phyloP scores from a whole-genome alignment of 495 filamentous ascomycete species.

The Neohortaea acidophila region DNA sequence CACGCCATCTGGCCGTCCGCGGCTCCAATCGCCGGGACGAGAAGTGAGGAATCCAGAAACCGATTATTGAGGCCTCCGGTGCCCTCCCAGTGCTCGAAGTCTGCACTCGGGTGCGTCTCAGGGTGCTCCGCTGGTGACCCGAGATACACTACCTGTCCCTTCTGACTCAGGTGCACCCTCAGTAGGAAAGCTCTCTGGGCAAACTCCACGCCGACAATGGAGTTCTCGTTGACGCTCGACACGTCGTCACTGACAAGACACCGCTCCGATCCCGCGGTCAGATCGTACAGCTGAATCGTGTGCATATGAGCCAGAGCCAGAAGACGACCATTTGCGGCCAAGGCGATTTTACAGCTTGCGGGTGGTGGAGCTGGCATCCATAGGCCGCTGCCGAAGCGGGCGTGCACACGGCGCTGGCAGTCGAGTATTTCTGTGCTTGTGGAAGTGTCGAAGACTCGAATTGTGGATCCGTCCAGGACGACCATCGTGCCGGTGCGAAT shows the following conservation, averaged over 20 bases:
- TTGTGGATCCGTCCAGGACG: conserved; percentile 10
- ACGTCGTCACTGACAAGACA: conserved; percentile 8
- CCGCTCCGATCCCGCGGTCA: conserved; percentile 5
- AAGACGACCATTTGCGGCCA: conserved; percentile 10
- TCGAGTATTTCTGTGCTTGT: neutral
- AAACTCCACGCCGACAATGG: conserved; percentile 15
- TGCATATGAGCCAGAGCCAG: conserved; percentile 14
- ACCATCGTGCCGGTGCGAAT: conserved; percentile 3
- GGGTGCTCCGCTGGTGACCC: conserved; percentile 2
- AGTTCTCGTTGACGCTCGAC: conserved; percentile 8
- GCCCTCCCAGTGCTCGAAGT: conserved; percentile 10
- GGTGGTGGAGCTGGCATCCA: conserved; percentile 10
- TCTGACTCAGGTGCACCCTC: conserved; percentile 9
- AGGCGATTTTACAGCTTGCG: conserved; percentile 7
- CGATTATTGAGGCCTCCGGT: conserved; percentile 4
- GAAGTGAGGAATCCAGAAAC: conserved; percentile 10
- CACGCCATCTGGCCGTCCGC: neutral
- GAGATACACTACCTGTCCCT: conserved; percentile 16
- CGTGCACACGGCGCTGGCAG: conserved; percentile 8
- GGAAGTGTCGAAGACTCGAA: conserved; percentile 13
- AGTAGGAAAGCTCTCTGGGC: conserved; percentile 10
- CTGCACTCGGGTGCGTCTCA: neutral
- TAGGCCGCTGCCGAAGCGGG: conserved; percentile 10
- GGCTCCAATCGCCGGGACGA: neutral
- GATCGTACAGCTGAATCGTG: conserved; percentile 15